Conservation (phyloP, 225 moss, liverwort and hornwort species). For the Neckera pumila region DNA sequence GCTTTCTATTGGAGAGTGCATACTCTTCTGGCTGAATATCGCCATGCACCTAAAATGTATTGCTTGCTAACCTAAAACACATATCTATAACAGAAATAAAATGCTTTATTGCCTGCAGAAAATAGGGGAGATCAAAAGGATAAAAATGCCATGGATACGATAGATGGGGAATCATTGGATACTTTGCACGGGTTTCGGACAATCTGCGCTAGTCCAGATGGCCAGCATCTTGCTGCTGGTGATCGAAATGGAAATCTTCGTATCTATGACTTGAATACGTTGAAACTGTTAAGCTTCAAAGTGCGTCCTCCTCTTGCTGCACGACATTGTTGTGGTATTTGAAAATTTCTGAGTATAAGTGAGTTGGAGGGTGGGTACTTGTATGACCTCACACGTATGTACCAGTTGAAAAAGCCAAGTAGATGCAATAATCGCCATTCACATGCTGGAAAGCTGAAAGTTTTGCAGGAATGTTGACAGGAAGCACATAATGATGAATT, state of each 20-base stretch:
- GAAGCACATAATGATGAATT: constrained; percentile 82
- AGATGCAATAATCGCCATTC: constrained; percentile 10
- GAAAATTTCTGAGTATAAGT: background rate
- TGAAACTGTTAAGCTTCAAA: constrained; percentile 60
- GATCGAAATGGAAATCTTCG: constrained; percentile 67
- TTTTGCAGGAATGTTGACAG: constrained; percentile 79
- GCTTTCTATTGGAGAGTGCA: background rate
- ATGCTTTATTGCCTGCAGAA: constrained; percentile 16
- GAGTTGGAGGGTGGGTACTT: background rate
- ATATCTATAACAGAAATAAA: background rate
- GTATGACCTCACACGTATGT: background rate
- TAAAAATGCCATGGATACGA: background rate
- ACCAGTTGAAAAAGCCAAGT: background rate
- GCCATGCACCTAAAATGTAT: background rate
- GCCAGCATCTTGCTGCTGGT: constrained; percentile 72
- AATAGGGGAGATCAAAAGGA: constrained; percentile 24
- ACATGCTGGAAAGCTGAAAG: constrained; percentile 39
- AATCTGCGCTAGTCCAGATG: constrained; percentile 61
- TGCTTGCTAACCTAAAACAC: background rate
- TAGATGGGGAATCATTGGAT: constrained; percentile 34
- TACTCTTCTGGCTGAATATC: background rate
- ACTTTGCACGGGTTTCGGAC: constrained; percentile 55
- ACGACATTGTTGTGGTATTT: background rate
- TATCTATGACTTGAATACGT: constrained; percentile 50
- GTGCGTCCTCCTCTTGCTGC: constrained; percentile 18